phyloP scores from a whole-genome alignment of 345 rosid genomes.

The Bretschneidera sinensis region DNA sequence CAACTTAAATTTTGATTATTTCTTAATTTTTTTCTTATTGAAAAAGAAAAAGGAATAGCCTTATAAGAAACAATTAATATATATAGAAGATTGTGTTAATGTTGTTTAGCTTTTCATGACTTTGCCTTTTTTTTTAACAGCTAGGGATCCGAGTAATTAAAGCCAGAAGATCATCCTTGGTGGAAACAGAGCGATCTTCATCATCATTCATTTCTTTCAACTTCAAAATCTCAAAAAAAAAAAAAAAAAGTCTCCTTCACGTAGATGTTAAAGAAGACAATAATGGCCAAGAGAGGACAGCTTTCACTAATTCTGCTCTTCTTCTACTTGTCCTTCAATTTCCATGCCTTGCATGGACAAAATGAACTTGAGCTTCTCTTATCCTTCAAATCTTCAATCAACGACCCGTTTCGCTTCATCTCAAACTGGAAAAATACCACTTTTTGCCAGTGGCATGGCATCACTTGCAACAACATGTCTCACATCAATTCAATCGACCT shows the following conservation, averaged over 20 bases:
- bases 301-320: constrained; percentile 19
- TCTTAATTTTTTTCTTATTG: constrained; percentile 13
- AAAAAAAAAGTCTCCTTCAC: too few species aligned
- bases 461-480: constrained; percentile 54
- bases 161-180: too few species aligned
- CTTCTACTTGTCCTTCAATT: constrained; percentile 35
- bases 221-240: constrained; percentile 8
- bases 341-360: constrained; percentile 28
- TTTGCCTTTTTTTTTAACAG: constrained; percentile 28
- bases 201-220: not conserved
- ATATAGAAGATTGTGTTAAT: constrained; percentile 12
- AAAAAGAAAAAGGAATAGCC: constrained; percentile 25
- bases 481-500: constrained; percentile 48
- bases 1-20: too few species aligned
- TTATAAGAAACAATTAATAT: too few species aligned
- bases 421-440: constrained; percentile 51
- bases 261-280: too few species aligned
- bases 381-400: constrained; percentile 56
- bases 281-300: constrained; percentile 27
- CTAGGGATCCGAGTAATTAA: too few species aligned
- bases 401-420: constrained; percentile 58
- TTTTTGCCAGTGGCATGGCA: constrained; percentile 66
- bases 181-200: constrained; percentile 17
- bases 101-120: not conserved
- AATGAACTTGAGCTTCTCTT: constrained; percentile 55